phyloP scores from a whole-genome alignment of 306 rosid genomes.

The Cicer arietinum region DNA sequence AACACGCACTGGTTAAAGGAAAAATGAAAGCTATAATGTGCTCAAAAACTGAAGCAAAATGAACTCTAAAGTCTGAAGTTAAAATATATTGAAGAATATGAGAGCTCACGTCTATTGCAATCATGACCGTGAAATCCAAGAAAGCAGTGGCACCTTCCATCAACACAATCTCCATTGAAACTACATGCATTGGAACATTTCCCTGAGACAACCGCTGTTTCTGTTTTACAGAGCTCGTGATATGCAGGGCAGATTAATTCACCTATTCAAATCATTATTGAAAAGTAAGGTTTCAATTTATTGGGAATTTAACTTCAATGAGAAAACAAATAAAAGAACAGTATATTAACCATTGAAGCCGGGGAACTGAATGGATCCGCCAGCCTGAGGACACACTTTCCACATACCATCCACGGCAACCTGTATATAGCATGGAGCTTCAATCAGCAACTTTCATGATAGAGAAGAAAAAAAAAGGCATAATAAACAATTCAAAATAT shows the following conservation, averaged over 20 bases:
- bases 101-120: slow-evolving; percentile 76
- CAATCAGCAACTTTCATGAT: slow-evolving; percentile 29
- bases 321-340: slow-evolving; percentile 34
- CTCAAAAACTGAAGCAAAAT: slow-evolving; percentile 18
- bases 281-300: slow-evolving; percentile 35
- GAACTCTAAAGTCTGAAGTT: background rate
- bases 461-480: slow-evolving; percentile 21
- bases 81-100: slow-evolving; percentile 32
- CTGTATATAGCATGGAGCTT: slow-evolving; percentile 51
- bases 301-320: slow-evolving; percentile 5
- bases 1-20: slow-evolving; percentile 15
- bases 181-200: slow-evolving; percentile 80
- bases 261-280: slow-evolving; percentile 55
- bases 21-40: background rate
- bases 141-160: slow-evolving; percentile 83
- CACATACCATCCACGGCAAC: slow-evolving; percentile 94
- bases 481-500: slow-evolving; percentile 19
- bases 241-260: slow-evolving; percentile 86
- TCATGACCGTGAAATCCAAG: slow-evolving; percentile 78
- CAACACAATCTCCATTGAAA: slow-evolving; percentile 88
- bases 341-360: slow-evolving; percentile 75
- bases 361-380: slow-evolving; percentile 82
- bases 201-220: slow-evolving; percentile 56
- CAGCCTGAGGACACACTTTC: slow-evolving; percentile 85
- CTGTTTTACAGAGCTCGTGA: slow-evolving; percentile 76